Evolutionary conservation across 148 eudicot species (phyloP).

Genomic region (Linanthus parryae): DNA sequence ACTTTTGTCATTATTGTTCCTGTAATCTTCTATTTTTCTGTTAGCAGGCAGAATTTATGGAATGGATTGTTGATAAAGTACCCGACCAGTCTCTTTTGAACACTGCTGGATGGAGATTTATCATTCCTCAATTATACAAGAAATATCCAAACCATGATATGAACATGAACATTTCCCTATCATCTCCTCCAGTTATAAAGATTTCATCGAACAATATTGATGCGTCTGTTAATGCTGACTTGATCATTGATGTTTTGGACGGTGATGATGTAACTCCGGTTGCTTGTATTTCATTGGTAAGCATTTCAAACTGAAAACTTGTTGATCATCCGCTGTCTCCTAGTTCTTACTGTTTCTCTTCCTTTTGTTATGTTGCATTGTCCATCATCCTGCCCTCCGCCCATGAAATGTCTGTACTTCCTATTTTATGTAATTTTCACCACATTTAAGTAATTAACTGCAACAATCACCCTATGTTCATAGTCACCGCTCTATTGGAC

Average conservation of each 20-base stretch:
- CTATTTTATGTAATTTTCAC: no score
- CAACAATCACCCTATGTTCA: no score
- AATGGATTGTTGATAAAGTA: slow-evolving; percentile 61
- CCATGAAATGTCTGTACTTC: no score
- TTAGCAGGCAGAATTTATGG: slow-evolving; percentile 56
- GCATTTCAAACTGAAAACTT: no score
- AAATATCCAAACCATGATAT: slow-evolving; percentile 69
- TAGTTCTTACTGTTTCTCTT: no score
- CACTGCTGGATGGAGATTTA: slow-evolving; percentile 83
- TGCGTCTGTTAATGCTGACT: slow-evolving; percentile 40
- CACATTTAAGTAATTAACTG: no score
- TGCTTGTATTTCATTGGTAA: slow-evolving; percentile 69
- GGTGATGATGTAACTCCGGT: slow-evolving; percentile 47
- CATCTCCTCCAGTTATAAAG: slow-evolving; percentile 41
- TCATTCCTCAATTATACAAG: slow-evolving; percentile 69
- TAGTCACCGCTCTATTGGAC: no score
- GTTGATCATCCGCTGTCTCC: no score
- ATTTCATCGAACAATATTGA: slow-evolving; percentile 41
- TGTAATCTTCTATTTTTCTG: no score
- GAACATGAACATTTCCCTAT: slow-evolving; percentile 58
- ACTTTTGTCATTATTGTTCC: no score
- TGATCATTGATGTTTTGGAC: slow-evolving; percentile 55
- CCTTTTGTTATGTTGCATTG: no score
- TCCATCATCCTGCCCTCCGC: no score
- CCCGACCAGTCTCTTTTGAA: slow-evolving; percentile 71